Conservation (phyloP, 306 rosid genomes). For the Trifolium subterraneum region DNA sequence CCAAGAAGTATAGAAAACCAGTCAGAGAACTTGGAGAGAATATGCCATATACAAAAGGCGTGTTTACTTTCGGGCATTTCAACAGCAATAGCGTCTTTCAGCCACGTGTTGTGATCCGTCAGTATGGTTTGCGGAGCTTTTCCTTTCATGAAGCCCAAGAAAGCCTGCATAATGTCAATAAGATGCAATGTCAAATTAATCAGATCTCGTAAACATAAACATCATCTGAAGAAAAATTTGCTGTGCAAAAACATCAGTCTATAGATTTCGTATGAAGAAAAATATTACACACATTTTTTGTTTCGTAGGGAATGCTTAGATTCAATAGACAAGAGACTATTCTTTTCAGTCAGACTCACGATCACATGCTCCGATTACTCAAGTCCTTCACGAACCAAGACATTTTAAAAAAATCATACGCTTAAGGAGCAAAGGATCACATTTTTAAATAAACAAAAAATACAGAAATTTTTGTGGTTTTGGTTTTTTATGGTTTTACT, state of each 20-base stretch:
- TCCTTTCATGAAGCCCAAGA: constrained; percentile 80
- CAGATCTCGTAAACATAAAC: constrained; percentile 19
- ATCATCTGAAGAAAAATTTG: constrained; percentile 24
- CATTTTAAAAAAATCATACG: background rate
- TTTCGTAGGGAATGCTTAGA: background rate
- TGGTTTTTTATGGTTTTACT: constrained; percentile 17
- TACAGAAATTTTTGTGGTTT: background rate
- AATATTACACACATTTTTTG: background rate
- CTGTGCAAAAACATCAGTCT: constrained; percentile 27
- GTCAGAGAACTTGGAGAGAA: constrained; percentile 78
- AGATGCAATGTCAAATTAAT: constrained; percentile 23
- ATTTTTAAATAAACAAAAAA: constrained; percentile 14
- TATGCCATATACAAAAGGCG: constrained; percentile 87
- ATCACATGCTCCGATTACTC: background rate
- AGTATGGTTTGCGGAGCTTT: constrained; percentile 79
- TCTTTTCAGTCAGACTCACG: background rate
- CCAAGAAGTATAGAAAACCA: constrained; percentile 81
- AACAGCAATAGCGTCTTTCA: constrained; percentile 78
- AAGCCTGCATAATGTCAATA: constrained; percentile 54
- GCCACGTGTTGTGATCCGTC: constrained; percentile 91
- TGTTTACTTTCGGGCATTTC: constrained; percentile 76
- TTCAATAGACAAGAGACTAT: constrained; percentile 10
- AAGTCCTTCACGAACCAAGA: background rate
- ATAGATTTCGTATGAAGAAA: constrained; percentile 8
- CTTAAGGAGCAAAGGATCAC: constrained; percentile 11